phyloP scores from a whole-genome alignment of 768 basidiomycete genomes.

The Pulveroboletus sp. region DNA sequence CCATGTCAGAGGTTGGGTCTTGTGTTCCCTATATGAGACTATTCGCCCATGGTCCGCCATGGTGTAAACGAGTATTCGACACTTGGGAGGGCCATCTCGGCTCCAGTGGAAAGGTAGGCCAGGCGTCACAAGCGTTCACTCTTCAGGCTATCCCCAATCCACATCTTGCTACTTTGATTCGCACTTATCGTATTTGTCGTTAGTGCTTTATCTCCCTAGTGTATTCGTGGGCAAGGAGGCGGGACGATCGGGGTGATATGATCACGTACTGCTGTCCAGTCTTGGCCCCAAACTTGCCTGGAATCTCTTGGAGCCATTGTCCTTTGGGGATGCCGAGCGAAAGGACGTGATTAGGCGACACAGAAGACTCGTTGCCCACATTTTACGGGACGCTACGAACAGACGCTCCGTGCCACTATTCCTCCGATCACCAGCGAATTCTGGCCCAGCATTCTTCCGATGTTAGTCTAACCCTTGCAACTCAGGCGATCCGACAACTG shows the following conservation, averaged over 20 bases:
- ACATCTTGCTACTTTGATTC: not conserved
- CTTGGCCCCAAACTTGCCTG: not conserved
- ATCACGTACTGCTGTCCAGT: constrained; percentile 6
- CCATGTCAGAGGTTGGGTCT: not conserved
- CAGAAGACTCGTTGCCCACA: not conserved
- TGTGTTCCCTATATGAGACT: not conserved
- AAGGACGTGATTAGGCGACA: not conserved
- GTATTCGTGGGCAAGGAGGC: not conserved
- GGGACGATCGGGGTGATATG: not conserved
- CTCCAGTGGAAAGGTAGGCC: not conserved
- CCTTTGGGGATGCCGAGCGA: constrained; percentile 1
- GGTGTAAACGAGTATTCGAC: not conserved
- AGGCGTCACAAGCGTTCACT: not conserved
- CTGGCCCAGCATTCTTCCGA: not conserved
- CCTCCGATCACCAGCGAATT: not conserved
- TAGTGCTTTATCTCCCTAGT: not conserved
- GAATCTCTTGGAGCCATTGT: not conserved
- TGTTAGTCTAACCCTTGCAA: not conserved
- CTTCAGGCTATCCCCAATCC: constrained; percentile 2
- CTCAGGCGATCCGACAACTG: not conserved
- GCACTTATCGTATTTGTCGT: not conserved
- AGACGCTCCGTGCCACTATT: not conserved
- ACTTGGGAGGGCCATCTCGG: constrained; percentile 4
- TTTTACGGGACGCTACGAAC: not conserved
- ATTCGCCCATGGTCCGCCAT: not conserved